Base-by-base conservation (phyloP, 805 yeast genomes). In the Kluyveromyces wickerhamii region DNA sequence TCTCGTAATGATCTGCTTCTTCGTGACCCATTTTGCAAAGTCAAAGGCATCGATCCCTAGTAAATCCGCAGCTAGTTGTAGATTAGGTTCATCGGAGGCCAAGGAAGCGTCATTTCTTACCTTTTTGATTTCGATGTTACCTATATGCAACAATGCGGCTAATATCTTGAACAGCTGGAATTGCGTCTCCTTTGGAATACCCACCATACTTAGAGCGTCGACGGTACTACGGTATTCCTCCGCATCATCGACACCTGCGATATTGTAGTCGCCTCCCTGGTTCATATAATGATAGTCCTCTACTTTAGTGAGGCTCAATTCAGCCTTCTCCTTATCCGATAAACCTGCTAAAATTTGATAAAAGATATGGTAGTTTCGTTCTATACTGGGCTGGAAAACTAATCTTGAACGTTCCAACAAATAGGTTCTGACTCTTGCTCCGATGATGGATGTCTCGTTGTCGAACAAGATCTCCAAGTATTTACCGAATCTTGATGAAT, bases 401-500 rank as follows among this genome's bases (percentile, higher is more conserved):
- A 89, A 70, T 58, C 98, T 75, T 23, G 96, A 86, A 47, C 98
- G 77, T 62, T 89, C 98, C 49, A 89, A 72, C 47, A 89, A 65
- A 58, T 88, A 89, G 0, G 97, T 89, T 62, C 96, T 74, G 43
- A 92, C 83, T 52, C 89, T 72, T 6, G 98, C 98, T 54, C 97
- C 98, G 48, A 87, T 80, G 50, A 89, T 89, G 22, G 83, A 73
- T 14, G 82, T 78, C 17, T 73, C 54, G 15, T 71, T 60, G 60
- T 86, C 82, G 59, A 89, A 89, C 46, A 87, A 66, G 48, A 89
- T 89, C 62, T 89, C 97, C 47, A 89, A 68, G 57, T 89, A 89
- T 60, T 86, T 86, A 38, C 96, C 96, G 59, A 86, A 94, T 54
- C 96, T 72, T 8, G 95, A 84, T n/a, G 95, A 84, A 57, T 86